Evolutionary conservation across 2,329 filamentous ascomycete species (phyloP).

Genomic region (Plectosphaerella sp.): DNA sequence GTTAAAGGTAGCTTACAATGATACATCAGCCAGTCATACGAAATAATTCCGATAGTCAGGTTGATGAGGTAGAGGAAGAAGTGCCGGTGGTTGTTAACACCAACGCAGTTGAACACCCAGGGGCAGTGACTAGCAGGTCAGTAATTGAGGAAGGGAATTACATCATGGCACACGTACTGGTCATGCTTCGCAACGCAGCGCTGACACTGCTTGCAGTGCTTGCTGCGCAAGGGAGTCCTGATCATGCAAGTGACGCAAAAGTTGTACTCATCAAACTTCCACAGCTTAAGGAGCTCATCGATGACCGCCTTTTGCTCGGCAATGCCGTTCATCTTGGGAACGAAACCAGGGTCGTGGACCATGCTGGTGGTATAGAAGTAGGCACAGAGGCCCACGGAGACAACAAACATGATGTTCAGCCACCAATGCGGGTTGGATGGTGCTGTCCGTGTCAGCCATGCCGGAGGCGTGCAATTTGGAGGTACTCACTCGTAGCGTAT

Average conservation of each 20-base stretch:
- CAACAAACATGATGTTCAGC: conserved; percentile 70
- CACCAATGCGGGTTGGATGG: conserved; percentile 65
- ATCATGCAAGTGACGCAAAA: conserved; percentile 97
- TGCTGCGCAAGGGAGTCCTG: conserved; percentile 84
- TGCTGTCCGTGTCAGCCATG: conserved; percentile 39
- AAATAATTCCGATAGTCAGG: conserved; percentile 69
- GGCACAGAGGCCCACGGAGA: conserved; percentile 59
- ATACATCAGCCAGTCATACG: conserved; percentile 68
- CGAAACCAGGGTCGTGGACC: conserved; percentile 84
- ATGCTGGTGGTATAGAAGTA: conserved; percentile 90
- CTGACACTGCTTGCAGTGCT: conserved; percentile 88
- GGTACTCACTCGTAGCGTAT: conserved; percentile 46
- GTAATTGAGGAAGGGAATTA: not conserved
- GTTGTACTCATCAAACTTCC: conserved; percentile 90
- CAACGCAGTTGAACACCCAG: conserved; percentile 96
- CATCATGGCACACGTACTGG: conserved; percentile 59
- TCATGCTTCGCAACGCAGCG: conserved; percentile 95
- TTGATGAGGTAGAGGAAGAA: conserved; percentile 87
- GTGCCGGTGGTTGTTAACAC: conserved; percentile 91
- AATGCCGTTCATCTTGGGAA: conserved; percentile 85
- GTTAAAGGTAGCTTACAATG: conserved; percentile 50
- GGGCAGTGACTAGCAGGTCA: conserved; percentile 71
- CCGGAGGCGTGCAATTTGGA: not conserved
- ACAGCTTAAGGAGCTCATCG: conserved; percentile 75
- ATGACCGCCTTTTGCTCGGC: conserved; percentile 87